These are phyloP conservation scores for Xylariaceae sp. DNA, from an alignment of 2,329 filamentous ascomycete species.

Conservation along the genomic window DNA sequence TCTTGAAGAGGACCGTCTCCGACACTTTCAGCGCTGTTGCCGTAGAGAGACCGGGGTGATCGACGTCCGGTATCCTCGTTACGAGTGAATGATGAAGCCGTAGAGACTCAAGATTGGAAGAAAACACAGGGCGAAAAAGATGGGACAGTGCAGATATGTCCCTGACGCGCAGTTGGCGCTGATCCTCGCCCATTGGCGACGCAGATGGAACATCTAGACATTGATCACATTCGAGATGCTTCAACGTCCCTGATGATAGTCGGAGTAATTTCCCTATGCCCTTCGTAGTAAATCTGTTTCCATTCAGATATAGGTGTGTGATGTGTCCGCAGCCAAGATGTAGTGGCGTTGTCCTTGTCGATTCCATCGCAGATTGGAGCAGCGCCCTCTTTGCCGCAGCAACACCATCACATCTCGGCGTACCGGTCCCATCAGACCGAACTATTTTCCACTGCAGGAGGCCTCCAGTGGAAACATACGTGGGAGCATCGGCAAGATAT, in stretches of 20 bases:
- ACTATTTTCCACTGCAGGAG: constrained; percentile 27
- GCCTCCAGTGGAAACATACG: constrained; percentile 31
- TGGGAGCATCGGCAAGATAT: constrained; percentile 46
- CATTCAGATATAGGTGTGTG: constrained; percentile 51
- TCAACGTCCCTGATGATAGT: constrained; percentile 41
- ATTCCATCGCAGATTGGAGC: constrained; percentile 22
- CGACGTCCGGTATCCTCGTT: constrained; percentile 47
- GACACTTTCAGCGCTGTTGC: constrained; percentile 38
- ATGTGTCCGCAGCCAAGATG: constrained; percentile 34
- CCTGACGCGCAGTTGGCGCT: constrained; percentile 32
- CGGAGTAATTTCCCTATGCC: constrained; percentile 43
- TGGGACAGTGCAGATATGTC: constrained; percentile 44
- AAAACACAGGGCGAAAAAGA: constrained; percentile 48
- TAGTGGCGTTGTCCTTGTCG: constrained; percentile 18
- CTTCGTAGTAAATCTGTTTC: constrained; percentile 42
- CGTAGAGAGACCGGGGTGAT: constrained; percentile 35
- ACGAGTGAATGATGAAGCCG: constrained; percentile 57
- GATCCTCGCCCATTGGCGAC: constrained; percentile 24
- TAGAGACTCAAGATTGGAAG: constrained; percentile 48
- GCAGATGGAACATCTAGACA: constrained; percentile 29
- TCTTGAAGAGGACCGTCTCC: constrained; percentile 41
- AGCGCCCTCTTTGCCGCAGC: constrained; percentile 31
- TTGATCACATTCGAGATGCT: constrained; percentile 49
- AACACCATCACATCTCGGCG: constrained; percentile 32
- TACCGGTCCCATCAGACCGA: constrained; percentile 35